Evolutionary conservation across 176 grass and related monocot species (phyloP), one percentile per base, ranked within the genome.

Genomic region (Carex scoparia): DNA sequence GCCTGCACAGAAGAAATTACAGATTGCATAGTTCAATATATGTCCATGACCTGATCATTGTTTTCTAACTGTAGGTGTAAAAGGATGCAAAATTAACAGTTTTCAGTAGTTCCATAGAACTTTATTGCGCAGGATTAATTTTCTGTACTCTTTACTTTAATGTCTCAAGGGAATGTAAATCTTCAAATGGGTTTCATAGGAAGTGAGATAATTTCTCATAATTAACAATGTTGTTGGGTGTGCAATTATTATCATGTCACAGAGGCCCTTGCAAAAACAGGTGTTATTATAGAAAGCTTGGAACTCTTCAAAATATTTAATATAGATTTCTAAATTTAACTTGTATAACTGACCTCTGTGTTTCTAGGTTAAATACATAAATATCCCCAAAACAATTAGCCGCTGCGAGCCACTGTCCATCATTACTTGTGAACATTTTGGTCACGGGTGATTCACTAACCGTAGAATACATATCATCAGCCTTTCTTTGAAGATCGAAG

Each of bases 341-440:
- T 58, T 78, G 1, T 35, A 44, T 40, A 83, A 56, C 83, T 69
- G 84, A 99, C 97, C 93, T 99, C 53, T 92, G 80, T 32, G 92
- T 88, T 85, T 99, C 97, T 69, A 99, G 88, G 30, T 94, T 99
- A 80, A 95, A 95, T 85, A 99, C 67, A 83, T 94, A 99, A 56
- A 99, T 91, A 87, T 99, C 97, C 19, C 93, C 97, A 81, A 89
- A 92, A 79, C 90, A 95, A 88, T 88, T 96, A 64, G 88, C 83
- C n/a, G 91, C 88, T 72, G 91, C 88, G 49, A 99, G 70, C 97
- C 97, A 99, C 69, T 99, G 97, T 57, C 97, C 97, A 76, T 99
- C 97, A 56, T 61, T 61, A 69, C 97, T 96, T n/a, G 71, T 80
- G 86, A 94, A 96, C 97, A 99, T 99, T 89, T 92, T 94, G 8